These are phyloP conservation scores for Neurospora sp. DNA, from an alignment of 495 filamentous ascomycete species.

Conservation along the genomic window DNA sequence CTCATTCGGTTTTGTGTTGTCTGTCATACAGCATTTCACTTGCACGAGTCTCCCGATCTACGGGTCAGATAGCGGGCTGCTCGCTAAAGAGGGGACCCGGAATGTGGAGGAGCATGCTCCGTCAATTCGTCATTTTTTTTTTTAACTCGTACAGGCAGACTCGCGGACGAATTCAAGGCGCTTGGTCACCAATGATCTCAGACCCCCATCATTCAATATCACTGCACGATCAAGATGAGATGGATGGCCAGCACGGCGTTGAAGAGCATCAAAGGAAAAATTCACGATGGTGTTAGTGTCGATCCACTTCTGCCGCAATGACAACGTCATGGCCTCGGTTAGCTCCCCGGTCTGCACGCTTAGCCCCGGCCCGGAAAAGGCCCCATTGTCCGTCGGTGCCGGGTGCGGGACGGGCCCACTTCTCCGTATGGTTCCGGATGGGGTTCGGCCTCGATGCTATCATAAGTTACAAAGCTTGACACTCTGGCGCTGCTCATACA, in stretches of 20 bases:
- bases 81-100: neutral
- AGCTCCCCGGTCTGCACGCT: neutral
- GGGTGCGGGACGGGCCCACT: neutral
- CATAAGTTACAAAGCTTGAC: too few species aligned
- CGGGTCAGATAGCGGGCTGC: neutral
- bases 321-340: neutral
- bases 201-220: too few species aligned
- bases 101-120: neutral
- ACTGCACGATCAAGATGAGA: neutral
- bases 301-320: neutral
- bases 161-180: too few species aligned
- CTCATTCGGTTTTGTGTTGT: neutral
- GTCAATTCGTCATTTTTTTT: neutral
- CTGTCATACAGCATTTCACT: neutral
- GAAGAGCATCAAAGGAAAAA: neutral
- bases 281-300: neutral
- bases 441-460: neutral
- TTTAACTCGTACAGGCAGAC: too few species aligned
- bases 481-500: too few species aligned
- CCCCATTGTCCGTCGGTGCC: neutral
- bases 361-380: neutral
- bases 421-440: neutral
- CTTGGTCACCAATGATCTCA: neutral
- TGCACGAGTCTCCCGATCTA: neutral
- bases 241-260: neutral